These are phyloP conservation scores for Leccinum aurantiacum DNA, from an alignment of 768 basidiomycete species.

Conservation along the genomic window DNA sequence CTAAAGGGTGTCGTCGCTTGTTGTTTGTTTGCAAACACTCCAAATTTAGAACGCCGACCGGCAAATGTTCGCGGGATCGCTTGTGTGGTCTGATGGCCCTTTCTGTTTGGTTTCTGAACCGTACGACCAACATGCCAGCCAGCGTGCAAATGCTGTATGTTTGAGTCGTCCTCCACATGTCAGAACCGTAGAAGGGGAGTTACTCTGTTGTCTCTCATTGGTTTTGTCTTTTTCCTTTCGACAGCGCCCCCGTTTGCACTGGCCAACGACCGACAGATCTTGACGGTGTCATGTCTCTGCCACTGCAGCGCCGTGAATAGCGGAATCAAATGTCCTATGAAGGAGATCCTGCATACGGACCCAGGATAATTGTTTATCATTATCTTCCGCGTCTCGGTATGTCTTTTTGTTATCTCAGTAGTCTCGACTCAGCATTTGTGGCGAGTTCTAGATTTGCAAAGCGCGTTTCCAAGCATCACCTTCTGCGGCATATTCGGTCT, in stretches of 20 bases:
- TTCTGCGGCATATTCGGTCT: not conserved
- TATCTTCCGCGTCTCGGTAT: not conserved
- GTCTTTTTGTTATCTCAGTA: not conserved
- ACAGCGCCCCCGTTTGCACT: not conserved
- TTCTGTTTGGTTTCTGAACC: not conserved
- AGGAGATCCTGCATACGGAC: not conserved
- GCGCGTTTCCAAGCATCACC: not conserved
- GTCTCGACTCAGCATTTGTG: not conserved
- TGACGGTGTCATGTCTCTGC: constrained; percentile 12
- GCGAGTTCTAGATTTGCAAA: not conserved
- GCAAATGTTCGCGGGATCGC: constrained; percentile 35
- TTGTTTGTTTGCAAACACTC: constrained; percentile 4
- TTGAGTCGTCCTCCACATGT: not conserved
- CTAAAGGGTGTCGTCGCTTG: constrained; percentile 31
- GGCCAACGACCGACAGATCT: constrained; percentile 4
- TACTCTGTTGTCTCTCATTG: not conserved
- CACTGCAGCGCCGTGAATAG: constrained; percentile 13
- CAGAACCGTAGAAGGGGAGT: not conserved
- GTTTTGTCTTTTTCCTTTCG: constrained; percentile 1
- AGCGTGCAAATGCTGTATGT: not conserved
- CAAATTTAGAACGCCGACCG: constrained; percentile 24
- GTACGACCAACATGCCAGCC: not conserved
- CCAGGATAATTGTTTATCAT: not conserved
- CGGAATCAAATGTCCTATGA: constrained; percentile 4
- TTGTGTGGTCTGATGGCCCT: not conserved